Base-by-base conservation (phyloP, 176 grass and related monocot species). In the Paspalum vaginatum region DNA sequence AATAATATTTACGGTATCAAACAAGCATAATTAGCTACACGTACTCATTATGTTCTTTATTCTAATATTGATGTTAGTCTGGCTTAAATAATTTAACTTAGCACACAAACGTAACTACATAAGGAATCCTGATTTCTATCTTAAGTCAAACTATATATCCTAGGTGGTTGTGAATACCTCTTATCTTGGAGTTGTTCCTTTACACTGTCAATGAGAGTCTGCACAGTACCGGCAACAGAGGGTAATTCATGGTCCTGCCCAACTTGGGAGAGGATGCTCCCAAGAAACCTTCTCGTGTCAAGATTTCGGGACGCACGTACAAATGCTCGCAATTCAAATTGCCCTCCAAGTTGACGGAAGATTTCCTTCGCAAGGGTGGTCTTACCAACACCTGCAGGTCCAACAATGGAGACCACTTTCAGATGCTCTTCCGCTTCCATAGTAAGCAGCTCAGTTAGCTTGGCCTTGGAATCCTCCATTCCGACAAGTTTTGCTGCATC, bases 321-420 rank as follows among this genome's bases (percentile, higher is more conserved):
- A 70, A 70, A 81, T 60, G 66, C 79, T 11, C 42, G 14, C 53
- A 55, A 71, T 1, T 81, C 66, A 1, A 70, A 81, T 37, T 38
- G 66, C 11, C 11, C 7, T 59, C 24, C 43, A 59, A 81, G 40
- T 58, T 81, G 53, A 48, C 17, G 25, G 65, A 70, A 81, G 2
- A 70, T 7, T 21, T 70, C 53, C 21, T 60, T 59, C 3, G 65
- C 66, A 37, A 81, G 79, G 11, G 66, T 60, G 16, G 79, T 81
- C 66, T 81, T 81, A 8, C 79, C 79, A 38, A 71, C 43, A 11
- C 79, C 79, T 48, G 65, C 66, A 48, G 79, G 25, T 16, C 79
- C 79, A 5, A 62, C 7, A 50, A 81, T 58, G 26, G 43, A 48
- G 0, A 39, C 9, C 27, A 82, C 57, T 26, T 82, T 62, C 68